Base-by-base conservation (phyloP, 1,284 basidiomycete species). In the Papiliotrema fonsecae region DNA sequence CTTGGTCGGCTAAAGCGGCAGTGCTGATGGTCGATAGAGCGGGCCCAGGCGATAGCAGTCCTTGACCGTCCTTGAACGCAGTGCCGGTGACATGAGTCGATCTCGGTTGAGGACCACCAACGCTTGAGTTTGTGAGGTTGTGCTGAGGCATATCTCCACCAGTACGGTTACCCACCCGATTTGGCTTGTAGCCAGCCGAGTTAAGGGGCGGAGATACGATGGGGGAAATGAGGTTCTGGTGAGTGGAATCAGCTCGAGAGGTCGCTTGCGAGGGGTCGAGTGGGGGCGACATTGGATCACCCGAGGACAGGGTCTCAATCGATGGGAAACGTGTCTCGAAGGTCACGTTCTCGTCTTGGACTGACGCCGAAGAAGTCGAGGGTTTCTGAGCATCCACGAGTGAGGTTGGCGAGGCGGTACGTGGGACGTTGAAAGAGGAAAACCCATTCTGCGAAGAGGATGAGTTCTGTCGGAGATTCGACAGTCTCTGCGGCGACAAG, bases 21-120 rank as follows among this genome's bases (percentile, higher is more conserved):
- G 32, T 26, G 6, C 18, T 37, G 7, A 35, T 31, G 10, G 34
- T 26, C 10, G n/a, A 18, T n/a, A 27, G 37, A 18, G 21, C 42
- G n/a, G 28, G n/a, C 27, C 11, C 35, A 6, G 57, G 57, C 27
- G 58, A 54, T 10, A 40, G 42, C 6, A 43, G 25, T 16, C 21
- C 50, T 19, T 36, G 32, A 7, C 13, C 26, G 13, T 27, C 45
- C 54, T 67, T 72, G 57, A 74, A 74, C 11, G 70, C 70, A 2
- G 72, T 72, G 3, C 72, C 72, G 0, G 72, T 73, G 24, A 73
- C 72, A 6, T 74, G 67, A n/a, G 68, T 74, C 18, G 70, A 72
- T 19, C 70, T 59, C 19, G 70, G 63, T 49, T 66, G 62, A 35
- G 59, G 58, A 14, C 16, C 37, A 21, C 45, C 44, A 14, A 37